Evolutionary conservation across 495 filamentous ascomycete genomes (phyloP).

Genomic region (Monascus purpureus): DNA sequence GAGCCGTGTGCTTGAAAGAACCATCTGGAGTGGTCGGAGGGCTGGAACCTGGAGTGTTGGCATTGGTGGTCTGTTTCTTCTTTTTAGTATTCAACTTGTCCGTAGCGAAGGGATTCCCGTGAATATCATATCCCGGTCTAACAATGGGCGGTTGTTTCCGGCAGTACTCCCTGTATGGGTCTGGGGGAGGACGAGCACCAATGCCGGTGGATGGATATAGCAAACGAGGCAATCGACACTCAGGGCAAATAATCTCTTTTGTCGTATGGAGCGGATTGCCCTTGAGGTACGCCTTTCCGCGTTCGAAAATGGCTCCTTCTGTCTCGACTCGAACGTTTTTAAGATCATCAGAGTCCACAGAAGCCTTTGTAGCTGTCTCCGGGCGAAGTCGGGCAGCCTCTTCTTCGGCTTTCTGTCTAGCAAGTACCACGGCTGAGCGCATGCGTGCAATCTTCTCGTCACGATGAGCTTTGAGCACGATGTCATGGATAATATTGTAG

Average conservation of each 20-base stretch:
- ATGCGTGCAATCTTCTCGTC: constrained; percentile 62
- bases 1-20: constrained; percentile 24
- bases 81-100: constrained; percentile 44
- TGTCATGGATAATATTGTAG: constrained; percentile 59
- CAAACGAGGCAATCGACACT: constrained; percentile 50
- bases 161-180: constrained; percentile 56
- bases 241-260: constrained; percentile 52
- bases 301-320: constrained; percentile 56
- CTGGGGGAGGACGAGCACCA: constrained; percentile 41
- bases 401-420: constrained; percentile 51
- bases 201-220: constrained; percentile 49
- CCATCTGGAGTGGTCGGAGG: constrained; percentile 27
- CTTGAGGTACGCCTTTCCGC: constrained; percentile 56
- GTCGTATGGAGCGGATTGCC: constrained; percentile 64
- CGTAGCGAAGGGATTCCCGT: constrained; percentile 62
- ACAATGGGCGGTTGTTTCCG: constrained; percentile 59
- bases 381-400: constrained; percentile 25
- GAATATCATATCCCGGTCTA: constrained; percentile 64
- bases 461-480: constrained; percentile 56
- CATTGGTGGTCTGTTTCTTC: constrained; percentile 22
- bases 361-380: constrained; percentile 17
- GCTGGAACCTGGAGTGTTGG: constrained; percentile 43
- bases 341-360: constrained; percentile 20
- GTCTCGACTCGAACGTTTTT: constrained; percentile 44
- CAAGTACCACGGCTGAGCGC: constrained; percentile 55